Percentiles rank a stretch among this genome's conserved stretches.
These are phyloP conservation scores for Fusarium denticulatum DNA, from an alignment of 2,329 filamentous ascomycete species.

Conservation along the genomic window DNA sequence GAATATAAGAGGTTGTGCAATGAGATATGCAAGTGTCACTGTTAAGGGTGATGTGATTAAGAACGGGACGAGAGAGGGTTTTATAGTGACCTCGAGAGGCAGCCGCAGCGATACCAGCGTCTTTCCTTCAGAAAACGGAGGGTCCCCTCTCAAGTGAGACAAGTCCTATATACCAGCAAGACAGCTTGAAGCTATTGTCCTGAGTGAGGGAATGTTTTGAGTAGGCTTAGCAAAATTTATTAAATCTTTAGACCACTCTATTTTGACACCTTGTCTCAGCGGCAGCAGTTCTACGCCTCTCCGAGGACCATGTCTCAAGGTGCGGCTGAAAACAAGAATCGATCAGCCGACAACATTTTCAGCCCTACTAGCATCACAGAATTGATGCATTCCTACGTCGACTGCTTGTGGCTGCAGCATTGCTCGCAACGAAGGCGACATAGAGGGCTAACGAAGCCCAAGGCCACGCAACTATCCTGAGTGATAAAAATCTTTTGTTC, in stretches of 20 bases:
- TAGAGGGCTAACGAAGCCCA: rapidly evolving
- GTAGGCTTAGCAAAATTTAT: not conserved
- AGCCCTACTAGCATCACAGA: not conserved
- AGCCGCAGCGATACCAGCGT: rapidly evolving
- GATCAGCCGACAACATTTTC: no score
- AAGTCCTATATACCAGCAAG: no score
- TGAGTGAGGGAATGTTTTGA: no score
- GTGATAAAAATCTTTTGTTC: not conserved
- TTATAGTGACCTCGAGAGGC: not conserved
- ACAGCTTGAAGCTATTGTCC: no score
- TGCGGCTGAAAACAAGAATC: not conserved
- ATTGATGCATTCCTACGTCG: no score
- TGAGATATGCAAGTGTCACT: not conserved
- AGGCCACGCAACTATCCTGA: rapidly evolving
- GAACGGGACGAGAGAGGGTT: no score
- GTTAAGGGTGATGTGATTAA: rapidly evolving
- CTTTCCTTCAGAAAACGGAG: not conserved
- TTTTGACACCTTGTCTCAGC: rapidly evolving
- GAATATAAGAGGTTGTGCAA: no score
- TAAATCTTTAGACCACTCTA: not conserved
- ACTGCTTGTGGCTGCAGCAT: not conserved
- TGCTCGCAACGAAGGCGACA: not conserved
- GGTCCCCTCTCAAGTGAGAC: not conserved
- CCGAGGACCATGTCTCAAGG: rapidly evolving
- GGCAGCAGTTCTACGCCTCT: rapidly evolving